Percentiles rank a stretch among this genome's conserved stretches.
Evolutionary conservation across 352 stramenopile species (phyloP).

Genomic region (Phytophthora pistaciae): DNA sequence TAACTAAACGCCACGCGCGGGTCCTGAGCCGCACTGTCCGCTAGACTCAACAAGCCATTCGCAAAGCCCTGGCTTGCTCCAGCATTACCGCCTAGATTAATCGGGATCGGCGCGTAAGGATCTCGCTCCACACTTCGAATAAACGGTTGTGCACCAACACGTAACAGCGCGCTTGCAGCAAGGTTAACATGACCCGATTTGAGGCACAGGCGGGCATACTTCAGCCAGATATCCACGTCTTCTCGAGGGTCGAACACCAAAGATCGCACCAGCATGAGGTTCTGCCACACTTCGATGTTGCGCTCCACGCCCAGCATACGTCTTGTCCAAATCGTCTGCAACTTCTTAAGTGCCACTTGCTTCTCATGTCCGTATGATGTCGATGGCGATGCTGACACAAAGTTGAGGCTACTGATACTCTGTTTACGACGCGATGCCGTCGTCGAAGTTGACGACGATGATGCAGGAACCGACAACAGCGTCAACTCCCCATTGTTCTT

Average conservation of each 20-base stretch:
- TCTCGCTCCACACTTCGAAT: conserved; percentile 83
- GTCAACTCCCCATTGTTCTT: conserved; percentile 86
- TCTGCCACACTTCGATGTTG: conserved; percentile 95
- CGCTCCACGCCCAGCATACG: conserved; percentile 95
- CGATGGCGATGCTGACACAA: conserved; percentile 77
- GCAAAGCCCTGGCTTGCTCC: conserved; percentile 59
- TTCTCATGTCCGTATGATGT: conserved; percentile 82
- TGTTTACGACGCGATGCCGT: conserved; percentile 63
- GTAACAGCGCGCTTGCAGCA: conserved; percentile 81
- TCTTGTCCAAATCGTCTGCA: conserved; percentile 86
- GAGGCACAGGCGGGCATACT: conserved; percentile 93
- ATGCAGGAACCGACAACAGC: conserved; percentile 58
- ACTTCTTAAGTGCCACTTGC: conserved; percentile 70
- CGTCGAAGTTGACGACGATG: conserved; percentile 34
- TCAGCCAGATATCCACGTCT: conserved; percentile 95
- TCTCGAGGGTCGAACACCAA: conserved; percentile 92
- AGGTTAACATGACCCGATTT: conserved; percentile 92
- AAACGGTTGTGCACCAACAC: conserved; percentile 83
- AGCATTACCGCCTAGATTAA: conserved; percentile 70
- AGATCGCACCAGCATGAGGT: conserved; percentile 96
- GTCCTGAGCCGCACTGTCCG: conserved; percentile 76
- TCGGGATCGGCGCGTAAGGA: conserved; percentile 66
- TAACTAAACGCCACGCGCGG: conserved; percentile 86
- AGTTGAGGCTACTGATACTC: conserved; percentile 85
- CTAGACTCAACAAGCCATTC: conserved; percentile 62